Evolutionary conservation across 345 rosid species (phyloP), one percentile per base, ranked within the genome.

Genomic region (Zanthoxylum bungeanum): DNA sequence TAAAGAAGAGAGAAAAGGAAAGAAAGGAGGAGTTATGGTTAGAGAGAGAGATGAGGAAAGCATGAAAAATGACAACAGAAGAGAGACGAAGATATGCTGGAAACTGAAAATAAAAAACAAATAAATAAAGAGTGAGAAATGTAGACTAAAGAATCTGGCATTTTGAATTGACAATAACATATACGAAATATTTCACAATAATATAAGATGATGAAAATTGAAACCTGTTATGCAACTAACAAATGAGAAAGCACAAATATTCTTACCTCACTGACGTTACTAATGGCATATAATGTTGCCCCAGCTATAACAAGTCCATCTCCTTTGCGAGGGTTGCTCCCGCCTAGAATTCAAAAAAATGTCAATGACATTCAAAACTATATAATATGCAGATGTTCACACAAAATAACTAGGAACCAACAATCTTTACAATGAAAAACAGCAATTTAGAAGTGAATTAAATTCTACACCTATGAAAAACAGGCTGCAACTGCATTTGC

Each of bases 211-310:
- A n/a, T n/a, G 4, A 66, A 55, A 40, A 50, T n/a, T 39, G 9
- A 50, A 74, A 62, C 50, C 64, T 30, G 58, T 24, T n/a, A 16
- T 10, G 57, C 34, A 21, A 64, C 53, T 61, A 39, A n/a, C 7
- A 8, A 9, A 64, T 8, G 9, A 57, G 64, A 28, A 64, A 42
- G 42, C 47, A 62, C 28, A 50, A 28, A 73, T 39, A 66, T 74
- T 24, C 82, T 77, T 79, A 91, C 97, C 91, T 91, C 97, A 21
- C 83, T 86, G 79, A 83, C 86, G 73, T 91, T 89, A 77, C 85
- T 82, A 49, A 89, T 69, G 31, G 94, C 91, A 78, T 84, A 89
- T 7, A 91, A 83, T 14, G 92, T 85, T 71, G 94, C 85, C 64
- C 97, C 94, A 61, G 85, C 90, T 74, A 89, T 33, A 61, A 89